Evolutionary conservation across 208 protist species (phyloP).

Genomic region (Vickermania ingenoplastis): DNA sequence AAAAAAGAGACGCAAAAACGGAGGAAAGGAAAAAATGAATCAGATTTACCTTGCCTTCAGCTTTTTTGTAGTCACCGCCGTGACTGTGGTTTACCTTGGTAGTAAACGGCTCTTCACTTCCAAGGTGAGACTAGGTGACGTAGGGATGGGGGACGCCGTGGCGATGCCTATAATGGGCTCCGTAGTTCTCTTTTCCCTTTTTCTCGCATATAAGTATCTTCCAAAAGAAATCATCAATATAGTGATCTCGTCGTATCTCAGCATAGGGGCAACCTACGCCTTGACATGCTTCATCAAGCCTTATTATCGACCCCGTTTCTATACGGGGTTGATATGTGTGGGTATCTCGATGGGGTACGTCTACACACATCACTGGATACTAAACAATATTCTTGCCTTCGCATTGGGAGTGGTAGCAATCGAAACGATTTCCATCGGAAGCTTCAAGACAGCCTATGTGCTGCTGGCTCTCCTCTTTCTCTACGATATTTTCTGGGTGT

Average conservation of each 20-base stretch:
- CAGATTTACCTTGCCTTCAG: conserved; percentile 49
- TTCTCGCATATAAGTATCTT: conserved; percentile 70
- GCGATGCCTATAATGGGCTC: conserved; percentile 73
- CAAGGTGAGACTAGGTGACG: conserved; percentile 14
- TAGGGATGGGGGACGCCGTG: conserved; percentile 56
- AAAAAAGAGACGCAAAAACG: too few relatives aligned
- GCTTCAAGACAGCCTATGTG: conserved; percentile 60
- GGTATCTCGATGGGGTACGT: conserved; percentile 48
- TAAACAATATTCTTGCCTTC: conserved; percentile 93
- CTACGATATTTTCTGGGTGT: conserved; percentile 98
- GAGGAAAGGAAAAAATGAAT: too few relatives aligned
- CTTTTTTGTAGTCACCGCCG: conserved; percentile 30
- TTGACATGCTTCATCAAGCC: conserved; percentile 43
- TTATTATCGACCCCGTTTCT: conserved; percentile 45
- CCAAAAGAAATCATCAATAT: conserved; percentile 67
- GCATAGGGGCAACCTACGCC: conserved; percentile 54
- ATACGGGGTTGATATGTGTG: conserved; percentile 58
- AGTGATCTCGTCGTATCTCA: conserved; percentile 64
- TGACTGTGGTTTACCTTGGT: conserved; percentile 36
- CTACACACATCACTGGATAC: conserved; percentile 85
- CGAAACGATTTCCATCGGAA: conserved; percentile 33
- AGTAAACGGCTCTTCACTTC: conserved; percentile 24
- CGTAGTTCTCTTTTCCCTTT: conserved; percentile 62
- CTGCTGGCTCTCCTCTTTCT: conserved; percentile 91
- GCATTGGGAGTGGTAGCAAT: conserved; percentile 75